Percentiles rank a stretch among this genome's conserved stretches.
Evolutionary conservation across 2,329 filamentous ascomycete species (phyloP).

Genomic region (Pseudogymnoascus pannorum): DNA sequence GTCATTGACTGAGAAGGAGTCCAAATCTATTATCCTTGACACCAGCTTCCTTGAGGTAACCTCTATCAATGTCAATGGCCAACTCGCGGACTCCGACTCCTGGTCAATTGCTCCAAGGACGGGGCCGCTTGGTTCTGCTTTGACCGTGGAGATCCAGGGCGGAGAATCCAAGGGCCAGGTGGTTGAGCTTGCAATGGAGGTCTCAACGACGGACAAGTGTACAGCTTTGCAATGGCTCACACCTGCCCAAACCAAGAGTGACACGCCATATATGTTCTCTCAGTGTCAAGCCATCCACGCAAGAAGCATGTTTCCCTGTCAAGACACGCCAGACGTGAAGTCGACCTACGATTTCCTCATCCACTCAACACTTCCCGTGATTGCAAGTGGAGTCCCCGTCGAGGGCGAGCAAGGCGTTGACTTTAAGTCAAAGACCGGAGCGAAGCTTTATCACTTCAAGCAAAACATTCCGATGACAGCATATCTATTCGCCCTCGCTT

Average conservation of each 20-base stretch:
- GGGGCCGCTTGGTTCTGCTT: slow-evolving; percentile 68
- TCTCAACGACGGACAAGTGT: slow-evolving; percentile 80
- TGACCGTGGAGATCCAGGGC: slow-evolving; percentile 55
- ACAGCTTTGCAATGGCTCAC: slow-evolving; percentile 95
- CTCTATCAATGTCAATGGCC: slow-evolving; percentile 61
- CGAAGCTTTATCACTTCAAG: slow-evolving; percentile 71
- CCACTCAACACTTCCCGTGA: slow-evolving; percentile 77
- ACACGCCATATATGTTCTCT: slow-evolving; percentile 96
- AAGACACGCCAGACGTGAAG: slow-evolving; percentile 96
- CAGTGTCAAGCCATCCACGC: slow-evolving; percentile 97
- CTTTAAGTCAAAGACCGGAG: slow-evolving; percentile 40
- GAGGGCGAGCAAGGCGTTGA: slow-evolving; percentile 41
- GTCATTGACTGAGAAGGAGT: slow-evolving; percentile 65
- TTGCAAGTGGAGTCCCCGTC: slow-evolving; percentile 72
- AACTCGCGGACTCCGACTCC: background rate
- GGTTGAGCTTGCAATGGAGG: slow-evolving; percentile 53
- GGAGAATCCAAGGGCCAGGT: slow-evolving; percentile 46
- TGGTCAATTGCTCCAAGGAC: slow-evolving; percentile 42
- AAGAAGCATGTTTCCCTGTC: slow-evolving; percentile 88
- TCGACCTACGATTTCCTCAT: slow-evolving; percentile 89
- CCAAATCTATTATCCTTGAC: slow-evolving; percentile 76
- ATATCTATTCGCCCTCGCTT: slow-evolving; percentile 90
- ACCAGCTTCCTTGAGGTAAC: slow-evolving; percentile 74
- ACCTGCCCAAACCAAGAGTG: slow-evolving; percentile 87
- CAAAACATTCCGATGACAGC: slow-evolving; percentile 89